Base-by-base conservation (phyloP, 345 rosid genomes). In the Anacardium occidentale region DNA sequence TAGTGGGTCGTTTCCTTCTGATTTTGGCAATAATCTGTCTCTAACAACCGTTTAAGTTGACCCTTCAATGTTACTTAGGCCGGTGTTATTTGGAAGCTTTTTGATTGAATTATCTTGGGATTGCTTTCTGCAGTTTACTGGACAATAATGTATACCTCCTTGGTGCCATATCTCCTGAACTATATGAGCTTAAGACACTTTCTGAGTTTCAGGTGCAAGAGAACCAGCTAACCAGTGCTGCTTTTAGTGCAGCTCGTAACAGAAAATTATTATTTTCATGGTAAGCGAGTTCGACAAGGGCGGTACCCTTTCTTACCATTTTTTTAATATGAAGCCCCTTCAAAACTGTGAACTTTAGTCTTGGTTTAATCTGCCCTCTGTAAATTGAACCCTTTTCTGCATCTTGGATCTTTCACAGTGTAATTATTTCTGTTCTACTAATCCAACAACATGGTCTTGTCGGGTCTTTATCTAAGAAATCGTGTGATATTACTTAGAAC, bases 61-160 rank as follows among this genome's bases (percentile, higher is more conserved):
- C 15, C 47, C 44, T 59, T 62, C 44, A 34, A 14, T 21, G 59
- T 55, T 69, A 65, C 64, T 68, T 52, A 57, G 48, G 77, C 67
- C 69, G 20, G 8, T 4, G 0, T 11, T 3, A 52, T 56, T 37
- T 65, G 29, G 10, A 48, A 76, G 73, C 48, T 54, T 47, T 70
- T 37, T 37, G 42, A 10, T 68, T 72, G 64, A 75, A 42, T 60
- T 9, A 2, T 73, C 53, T 50, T 44, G 44, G 56, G 53, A 59
- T 25, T 68, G 42, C 51, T 34, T 54, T 4, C n/a, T 74, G 76
- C 86, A 89, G 90, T 47, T 70, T 85, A 47, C 78, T 85, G 24
- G 89, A 87, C 85, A 80, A 84, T 72, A 87, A 89, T 72, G 69
- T 80, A 80, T 56, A n/a, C n/a, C n/a, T n/a, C n/a, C 84, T 89